These are phyloP conservation scores for Clavispora vitiphila DNA, from an alignment of 805 yeast genomes.

Conservation along the genomic window DNA sequence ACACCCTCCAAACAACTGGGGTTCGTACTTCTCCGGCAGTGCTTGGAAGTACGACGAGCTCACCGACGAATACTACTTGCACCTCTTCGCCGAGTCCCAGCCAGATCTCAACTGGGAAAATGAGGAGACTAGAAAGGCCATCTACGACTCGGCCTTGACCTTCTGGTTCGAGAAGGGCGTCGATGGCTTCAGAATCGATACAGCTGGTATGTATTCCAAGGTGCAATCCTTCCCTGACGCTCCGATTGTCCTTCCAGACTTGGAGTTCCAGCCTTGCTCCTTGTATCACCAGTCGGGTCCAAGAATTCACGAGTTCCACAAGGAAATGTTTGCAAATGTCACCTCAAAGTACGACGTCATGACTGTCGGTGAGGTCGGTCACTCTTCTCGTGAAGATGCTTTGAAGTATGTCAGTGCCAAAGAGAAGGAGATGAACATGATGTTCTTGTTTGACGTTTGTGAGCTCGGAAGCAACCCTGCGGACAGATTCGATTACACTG, in stretches of 20 bases:
- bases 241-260: conserved; percentile 39
- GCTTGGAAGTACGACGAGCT: conserved; percentile 55
- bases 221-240: conserved; percentile 43
- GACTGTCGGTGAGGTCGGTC: conserved; percentile 57
- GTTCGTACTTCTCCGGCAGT: conserved; percentile 46
- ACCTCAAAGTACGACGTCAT: conserved; percentile 45
- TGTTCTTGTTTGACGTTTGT: conserved; percentile 32
- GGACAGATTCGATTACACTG: conserved; percentile 31
- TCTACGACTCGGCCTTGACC: conserved; percentile 43
- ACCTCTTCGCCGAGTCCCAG: conserved; percentile 48
- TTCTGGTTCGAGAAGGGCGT: conserved; percentile 55
- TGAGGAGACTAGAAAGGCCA: conserved; percentile 31
- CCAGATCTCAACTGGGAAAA: conserved; percentile 64
- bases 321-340: conserved; percentile 42
- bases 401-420: conserved; percentile 39
- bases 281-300: conserved; percentile 42
- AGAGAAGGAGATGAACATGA: conserved; percentile 37
- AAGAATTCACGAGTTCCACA: conserved; percentile 53
- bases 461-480: conserved; percentile 34
- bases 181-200: conserved; percentile 57
- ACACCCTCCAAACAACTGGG: conserved; percentile 56
- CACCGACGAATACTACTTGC: conserved; percentile 52
- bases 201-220: conserved; percentile 51
- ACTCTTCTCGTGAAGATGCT: conserved; percentile 36
- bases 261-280: conserved; percentile 36